phyloP scores from a whole-genome alignment of 768 basidiomycete species.

The Mycena rosella region DNA sequence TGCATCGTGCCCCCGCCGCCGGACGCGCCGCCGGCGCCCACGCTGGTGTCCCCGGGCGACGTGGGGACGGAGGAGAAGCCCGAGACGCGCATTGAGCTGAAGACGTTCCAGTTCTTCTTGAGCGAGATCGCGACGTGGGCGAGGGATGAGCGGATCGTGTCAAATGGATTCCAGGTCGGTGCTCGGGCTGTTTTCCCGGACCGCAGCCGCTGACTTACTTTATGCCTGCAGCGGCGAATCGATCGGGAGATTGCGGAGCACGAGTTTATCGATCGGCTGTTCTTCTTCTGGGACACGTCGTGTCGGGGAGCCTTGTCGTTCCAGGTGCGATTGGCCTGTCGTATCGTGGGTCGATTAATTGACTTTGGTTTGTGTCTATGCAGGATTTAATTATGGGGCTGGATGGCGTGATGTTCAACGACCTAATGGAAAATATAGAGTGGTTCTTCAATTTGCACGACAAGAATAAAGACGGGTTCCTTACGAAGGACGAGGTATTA shows the following conservation, averaged over 20 bases:
- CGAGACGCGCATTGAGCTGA: slow-evolving; percentile 89
- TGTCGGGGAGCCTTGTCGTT: slow-evolving; percentile 88
- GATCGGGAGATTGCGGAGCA: slow-evolving; percentile 95
- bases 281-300: slow-evolving; percentile 93
- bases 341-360: not conserved
- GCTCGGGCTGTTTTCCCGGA: not conserved
- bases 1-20: slow-evolving; percentile 81
- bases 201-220: slow-evolving; percentile 12
- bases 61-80: slow-evolving; percentile 76
- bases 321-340: slow-evolving; percentile 67
- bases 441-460: slow-evolving; percentile 99
- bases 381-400: slow-evolving; percentile 92
- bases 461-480: slow-evolving; percentile 94
- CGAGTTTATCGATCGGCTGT: slow-evolving; percentile 93
- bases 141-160: slow-evolving; percentile 90
- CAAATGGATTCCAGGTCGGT: slow-evolving; percentile 89
- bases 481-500: slow-evolving; percentile 97
- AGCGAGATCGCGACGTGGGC: slow-evolving; percentile 97
- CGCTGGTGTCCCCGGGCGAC: slow-evolving; percentile 69
- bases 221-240: slow-evolving; percentile 76
- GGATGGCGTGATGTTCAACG: slow-evolving; percentile 94
- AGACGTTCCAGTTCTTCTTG: slow-evolving; percentile 90
- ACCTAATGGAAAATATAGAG: slow-evolving; percentile 98
- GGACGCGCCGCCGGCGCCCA: slow-evolving; percentile 59
- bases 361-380: slow-evolving; percentile 7